Percentiles rank a stretch among this genome's conserved stretches.
These are phyloP conservation scores for Solanum paucissectum DNA, from an alignment of 257 asterid genomes.

Conservation along the genomic window DNA sequence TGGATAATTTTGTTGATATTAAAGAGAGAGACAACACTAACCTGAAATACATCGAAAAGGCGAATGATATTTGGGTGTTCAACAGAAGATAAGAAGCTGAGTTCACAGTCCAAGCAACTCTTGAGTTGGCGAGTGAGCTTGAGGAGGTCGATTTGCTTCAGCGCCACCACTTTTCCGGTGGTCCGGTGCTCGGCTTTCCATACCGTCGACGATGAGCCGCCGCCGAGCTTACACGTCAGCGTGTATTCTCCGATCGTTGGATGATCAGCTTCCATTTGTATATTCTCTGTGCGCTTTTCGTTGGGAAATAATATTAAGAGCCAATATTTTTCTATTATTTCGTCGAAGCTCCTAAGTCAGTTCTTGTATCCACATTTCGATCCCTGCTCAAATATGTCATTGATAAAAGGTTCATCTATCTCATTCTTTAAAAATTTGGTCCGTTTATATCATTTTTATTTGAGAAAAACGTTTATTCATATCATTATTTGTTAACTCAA, in stretches of 20 bases:
- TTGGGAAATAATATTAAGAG: background rate
- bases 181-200: slow-evolving; percentile 37
- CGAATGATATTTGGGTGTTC: slow-evolving; percentile 50
- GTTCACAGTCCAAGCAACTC: slow-evolving; percentile 42
- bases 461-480: no score
- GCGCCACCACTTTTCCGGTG: slow-evolving; percentile 33
- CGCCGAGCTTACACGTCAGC: slow-evolving; percentile 25
- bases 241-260: slow-evolving; percentile 16
- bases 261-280: background rate
- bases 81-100: slow-evolving; percentile 41
- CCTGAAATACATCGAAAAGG: slow-evolving; percentile 35
- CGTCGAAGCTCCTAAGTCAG: background rate
- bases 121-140: slow-evolving; percentile 31
- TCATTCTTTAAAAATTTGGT: no score
- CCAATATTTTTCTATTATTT: background rate
- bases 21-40: background rate
- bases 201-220: slow-evolving; percentile 23
- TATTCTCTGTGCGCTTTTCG: background rate
- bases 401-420: no score
- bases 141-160: slow-evolving; percentile 25
- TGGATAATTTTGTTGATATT: background rate
- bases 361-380: background rate
- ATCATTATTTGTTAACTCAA: no score
- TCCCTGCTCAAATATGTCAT: no score
- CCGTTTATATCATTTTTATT: no score